Evolutionary conservation across 2,329 filamentous ascomycete genomes (phyloP).

Genomic region (Didymella pomorum): DNA sequence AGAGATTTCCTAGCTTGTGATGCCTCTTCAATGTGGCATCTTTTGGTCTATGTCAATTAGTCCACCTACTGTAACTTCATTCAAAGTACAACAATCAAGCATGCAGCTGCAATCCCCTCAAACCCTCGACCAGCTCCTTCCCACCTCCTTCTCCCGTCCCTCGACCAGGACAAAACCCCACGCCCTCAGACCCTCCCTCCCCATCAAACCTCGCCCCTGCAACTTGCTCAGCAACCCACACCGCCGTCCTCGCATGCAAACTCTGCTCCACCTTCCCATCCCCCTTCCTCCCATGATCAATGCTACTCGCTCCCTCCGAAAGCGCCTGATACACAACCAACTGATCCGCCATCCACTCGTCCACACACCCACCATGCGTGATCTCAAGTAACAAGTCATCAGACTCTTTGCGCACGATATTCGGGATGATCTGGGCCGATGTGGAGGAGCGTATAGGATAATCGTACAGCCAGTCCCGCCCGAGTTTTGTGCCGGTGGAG

Average conservation of each 20-base stretch:
- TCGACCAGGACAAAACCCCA: constrained; percentile 25
- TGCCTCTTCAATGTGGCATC: no score
- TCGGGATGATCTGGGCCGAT: constrained; percentile 37
- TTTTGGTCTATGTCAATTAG: no score
- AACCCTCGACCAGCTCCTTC: not conserved
- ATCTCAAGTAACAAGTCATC: constrained; percentile 57
- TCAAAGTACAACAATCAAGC: no score
- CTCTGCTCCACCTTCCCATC: constrained; percentile 44
- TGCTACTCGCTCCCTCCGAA: constrained; percentile 53
- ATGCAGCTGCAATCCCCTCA: not conserved
- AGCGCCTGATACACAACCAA: constrained; percentile 67
- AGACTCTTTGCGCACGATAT: constrained; percentile 56
- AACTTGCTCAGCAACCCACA: constrained; percentile 54
- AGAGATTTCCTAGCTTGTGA: no score
- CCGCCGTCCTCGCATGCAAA: constrained; percentile 57
- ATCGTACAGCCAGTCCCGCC: constrained; percentile 60
- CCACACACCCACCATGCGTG: constrained; percentile 58
- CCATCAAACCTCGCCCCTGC: constrained; percentile 52
- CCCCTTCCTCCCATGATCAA: constrained; percentile 30
- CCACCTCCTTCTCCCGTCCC: not conserved
- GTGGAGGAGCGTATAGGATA: constrained; percentile 32
- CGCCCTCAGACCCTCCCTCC: constrained; percentile 48
- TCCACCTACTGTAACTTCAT: no score
- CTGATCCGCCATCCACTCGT: constrained; percentile 66
- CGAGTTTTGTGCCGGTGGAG: constrained; percentile 58